Evolutionary conservation across 768 basidiomycete genomes (phyloP), one percentile per base, ranked within the genome.

Genomic region (Agaricus bisporus): DNA sequence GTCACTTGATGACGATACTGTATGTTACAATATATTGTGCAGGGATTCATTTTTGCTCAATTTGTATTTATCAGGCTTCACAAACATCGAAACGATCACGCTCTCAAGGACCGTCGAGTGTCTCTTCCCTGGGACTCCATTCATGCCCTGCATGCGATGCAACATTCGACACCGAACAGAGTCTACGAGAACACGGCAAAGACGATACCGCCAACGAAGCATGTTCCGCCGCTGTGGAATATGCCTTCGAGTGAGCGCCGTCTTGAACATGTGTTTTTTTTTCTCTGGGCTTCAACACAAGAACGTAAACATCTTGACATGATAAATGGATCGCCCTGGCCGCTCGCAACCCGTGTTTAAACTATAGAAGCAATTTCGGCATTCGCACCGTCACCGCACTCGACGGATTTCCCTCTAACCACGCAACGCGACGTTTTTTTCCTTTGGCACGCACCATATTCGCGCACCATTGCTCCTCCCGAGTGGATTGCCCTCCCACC

Each of bases 71-170:
- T 1, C 61, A 81, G 79, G 63, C 73, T 48, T 81, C 81, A 8
- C 80, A 77, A 52, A 67, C 72, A 8, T 79, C 81, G 41, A 85
- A 83, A 70, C 77, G 81, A 51, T 81, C 82, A 28, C 78, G 80
- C 47, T 75, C 67, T 18, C 66, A 58, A 67, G 66, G 59, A 73
- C 64, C 58, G 70, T 64, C 63, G 59, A 64, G 70, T 51, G 66
- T 69, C 45, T 66, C 56, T 41, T 70, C 73, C 39, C 71, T 82
- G 43, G 70, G 73, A 36, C 74, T 75, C 47, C 80, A 83, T 63
- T 76, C 85, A 2, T 90, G 87, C 73, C 79, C 88, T 25, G 88
- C 87, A 8, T 90, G 87, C 63, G 86, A 90, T 61, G 72, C 80
- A 20, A 77, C 72, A 56, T 89, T 90, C 63, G 66, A 76, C 45